Conservation (phyloP, 2,329 filamentous ascomycete species). For the Pseudocercospora cruenta region DNA sequence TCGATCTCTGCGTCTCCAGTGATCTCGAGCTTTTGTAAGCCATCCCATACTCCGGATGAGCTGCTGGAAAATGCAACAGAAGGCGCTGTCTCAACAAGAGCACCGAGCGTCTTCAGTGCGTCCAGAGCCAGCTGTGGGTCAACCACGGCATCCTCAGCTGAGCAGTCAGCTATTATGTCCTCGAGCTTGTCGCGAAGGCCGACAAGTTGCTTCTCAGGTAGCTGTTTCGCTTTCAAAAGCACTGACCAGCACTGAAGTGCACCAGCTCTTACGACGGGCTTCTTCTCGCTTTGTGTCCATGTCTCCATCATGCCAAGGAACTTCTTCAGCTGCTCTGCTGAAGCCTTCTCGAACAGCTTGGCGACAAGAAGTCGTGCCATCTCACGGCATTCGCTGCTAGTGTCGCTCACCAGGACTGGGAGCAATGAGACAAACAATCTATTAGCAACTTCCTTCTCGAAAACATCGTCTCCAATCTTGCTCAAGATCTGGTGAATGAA, state of each 20-base stretch:
- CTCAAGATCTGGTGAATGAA: slow-evolving; percentile 81
- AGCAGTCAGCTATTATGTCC: slow-evolving; percentile 56
- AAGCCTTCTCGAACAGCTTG: slow-evolving; percentile 77
- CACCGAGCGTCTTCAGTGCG: slow-evolving; percentile 69
- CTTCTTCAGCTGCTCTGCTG: slow-evolving; percentile 69
- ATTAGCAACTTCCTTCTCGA: slow-evolving; percentile 73
- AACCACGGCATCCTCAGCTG: slow-evolving; percentile 55
- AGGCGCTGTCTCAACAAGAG: slow-evolving; percentile 69
- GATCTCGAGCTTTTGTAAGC: slow-evolving; percentile 66
- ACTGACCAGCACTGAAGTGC: slow-evolving; percentile 80
- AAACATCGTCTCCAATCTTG: slow-evolving; percentile 79
- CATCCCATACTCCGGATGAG: slow-evolving; percentile 70
- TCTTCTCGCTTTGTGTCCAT: slow-evolving; percentile 77
- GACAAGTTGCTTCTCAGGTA: slow-evolving; percentile 69
- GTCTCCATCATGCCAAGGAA: slow-evolving; percentile 70
- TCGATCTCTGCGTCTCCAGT: slow-evolving; percentile 76
- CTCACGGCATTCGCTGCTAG: slow-evolving; percentile 80
- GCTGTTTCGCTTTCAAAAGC: slow-evolving; percentile 71
- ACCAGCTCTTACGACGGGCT: slow-evolving; percentile 70
- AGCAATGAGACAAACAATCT: slow-evolving; percentile 86
- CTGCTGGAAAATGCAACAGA: slow-evolving; percentile 63
- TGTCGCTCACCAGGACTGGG: slow-evolving; percentile 84
- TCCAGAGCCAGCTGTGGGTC: slow-evolving; percentile 77
- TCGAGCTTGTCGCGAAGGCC: slow-evolving; percentile 58
- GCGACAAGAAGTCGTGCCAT: slow-evolving; percentile 80